Conservation (phyloP, 257 asterid genomes). For the Salvia rosmarinus region DNA sequence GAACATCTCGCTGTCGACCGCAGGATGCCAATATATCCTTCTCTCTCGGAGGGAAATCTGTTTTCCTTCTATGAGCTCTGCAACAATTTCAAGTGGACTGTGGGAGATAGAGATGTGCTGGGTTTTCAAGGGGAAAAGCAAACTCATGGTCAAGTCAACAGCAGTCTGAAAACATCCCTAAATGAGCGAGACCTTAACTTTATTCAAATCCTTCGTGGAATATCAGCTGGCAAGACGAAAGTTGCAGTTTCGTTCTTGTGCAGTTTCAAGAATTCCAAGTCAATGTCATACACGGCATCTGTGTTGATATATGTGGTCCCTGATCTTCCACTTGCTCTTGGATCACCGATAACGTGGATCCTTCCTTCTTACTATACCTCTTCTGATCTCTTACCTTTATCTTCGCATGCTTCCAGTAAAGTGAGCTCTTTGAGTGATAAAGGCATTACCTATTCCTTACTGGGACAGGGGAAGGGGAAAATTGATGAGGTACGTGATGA, state of each 20-base stretch:
- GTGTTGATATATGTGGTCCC: constrained; percentile 65
- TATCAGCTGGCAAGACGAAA: constrained; percentile 73
- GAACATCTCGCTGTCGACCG: constrained; percentile 70
- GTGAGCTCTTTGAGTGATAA: constrained; percentile 52
- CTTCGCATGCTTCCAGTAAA: constrained; percentile 48
- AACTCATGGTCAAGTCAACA: constrained; percentile 31
- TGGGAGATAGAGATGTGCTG: constrained; percentile 63
- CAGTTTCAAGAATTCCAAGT: constrained; percentile 50
- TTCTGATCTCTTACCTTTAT: constrained; percentile 69
- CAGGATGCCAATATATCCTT: constrained; percentile 65
- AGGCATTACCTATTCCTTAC: constrained; percentile 70
- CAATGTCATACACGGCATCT: constrained; percentile 65
- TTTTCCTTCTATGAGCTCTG: constrained; percentile 88
- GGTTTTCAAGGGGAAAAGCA: constrained; percentile 44
- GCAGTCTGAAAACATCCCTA: constrained; percentile 39
- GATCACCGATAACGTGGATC: constrained; percentile 77
- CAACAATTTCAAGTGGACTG: constrained; percentile 62
- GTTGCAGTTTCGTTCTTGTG: constrained; percentile 77
- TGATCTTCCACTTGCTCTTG: constrained; percentile 85
- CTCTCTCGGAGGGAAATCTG: constrained; percentile 73
- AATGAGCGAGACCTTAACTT: constrained; percentile 52
- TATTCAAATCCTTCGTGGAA: constrained; percentile 67
- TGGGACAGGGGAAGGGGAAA: constrained; percentile 51
- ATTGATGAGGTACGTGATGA: constrained; percentile 49
- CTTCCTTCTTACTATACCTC: constrained; percentile 82